Evolutionary conservation across 1,284 basidiomycete genomes (phyloP), one percentile per base, ranked within the genome.

Genomic region (Trichosporon asahii): DNA sequence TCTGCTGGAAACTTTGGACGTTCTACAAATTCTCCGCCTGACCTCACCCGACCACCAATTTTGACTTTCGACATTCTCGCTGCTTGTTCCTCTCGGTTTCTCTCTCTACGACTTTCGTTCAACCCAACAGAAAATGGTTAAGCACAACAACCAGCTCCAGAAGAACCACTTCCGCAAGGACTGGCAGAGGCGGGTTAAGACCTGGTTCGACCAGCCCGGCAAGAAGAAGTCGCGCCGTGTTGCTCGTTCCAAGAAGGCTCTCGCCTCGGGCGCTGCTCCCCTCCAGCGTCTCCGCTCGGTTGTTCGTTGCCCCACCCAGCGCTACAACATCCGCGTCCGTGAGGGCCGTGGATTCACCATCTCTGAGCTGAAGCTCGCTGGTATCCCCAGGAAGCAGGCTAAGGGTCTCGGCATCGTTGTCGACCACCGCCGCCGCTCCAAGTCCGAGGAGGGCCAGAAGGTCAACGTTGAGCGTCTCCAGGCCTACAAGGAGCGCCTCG

Each of bases 141-240:
- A 73, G 72, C 73, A 75, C 72, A 75, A 75, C 74, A 75, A 81
- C 78, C 92, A 93, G 86, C 92, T 95, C 85, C 94, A 89, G 86
- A 88, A 87, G 83, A 95, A 95, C 87, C 95, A 98, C 85, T 98
- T 98, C 90, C 93, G 90, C 87, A 99, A 99, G 91, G 94, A 97
- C 86, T 97, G 94, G 94, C 84, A 85, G 79, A 76, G 77, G 68
- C 79, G 80, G 72, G 80, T 81, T 72, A 79, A 78, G 77, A 81
- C 80, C 73, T 81, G 80, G 78, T 99, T 99, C 85, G 93, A 99
- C 88, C 97, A 99, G 87, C 94, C 96, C 75, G 97, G 95, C 72
- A 92, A 93, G 85, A 99, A 99, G 88, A 92, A 96, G 86, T 91
- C 94, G 84, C 90, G 97, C 85, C 93, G 97, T 84, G 90, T 88